phyloP scores from a whole-genome alignment of 208 protist genomes.

The Leishmania gerbilli region DNA sequence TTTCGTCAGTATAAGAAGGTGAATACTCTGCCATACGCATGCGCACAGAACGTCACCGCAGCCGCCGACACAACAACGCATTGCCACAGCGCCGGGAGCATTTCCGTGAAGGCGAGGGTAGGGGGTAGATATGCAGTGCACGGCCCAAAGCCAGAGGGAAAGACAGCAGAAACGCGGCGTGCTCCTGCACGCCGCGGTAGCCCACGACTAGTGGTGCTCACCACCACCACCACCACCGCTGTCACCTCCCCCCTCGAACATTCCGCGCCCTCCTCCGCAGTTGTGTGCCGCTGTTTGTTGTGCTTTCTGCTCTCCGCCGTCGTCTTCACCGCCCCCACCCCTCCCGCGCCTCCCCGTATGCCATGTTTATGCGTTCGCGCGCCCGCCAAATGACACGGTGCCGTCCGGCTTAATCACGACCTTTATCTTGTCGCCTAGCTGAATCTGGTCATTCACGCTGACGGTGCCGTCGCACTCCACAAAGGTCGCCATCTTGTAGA shows the following conservation, averaged over 20 bases:
- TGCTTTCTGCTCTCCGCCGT: background rate
- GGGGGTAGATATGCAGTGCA: background rate
- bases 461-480: slow-evolving; percentile 86
- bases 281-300: background rate
- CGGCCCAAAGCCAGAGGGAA: slow-evolving; percentile 1
- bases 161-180: background rate
- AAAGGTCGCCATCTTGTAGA: slow-evolving; percentile 88
- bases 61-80: background rate
- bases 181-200: background rate
- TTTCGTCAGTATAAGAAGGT: background rate
- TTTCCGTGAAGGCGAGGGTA: background rate
- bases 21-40: background rate
- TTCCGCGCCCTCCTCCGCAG: background rate
- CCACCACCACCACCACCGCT: background rate
- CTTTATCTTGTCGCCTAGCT: slow-evolving; percentile 87
- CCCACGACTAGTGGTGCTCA: background rate
- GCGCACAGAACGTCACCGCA: background rate
- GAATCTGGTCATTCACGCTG: slow-evolving; percentile 86
- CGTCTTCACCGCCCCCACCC: background rate
- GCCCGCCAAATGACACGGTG: slow-evolving; percentile 83
- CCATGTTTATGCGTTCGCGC: slow-evolving; percentile 39
- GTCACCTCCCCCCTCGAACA: background rate
- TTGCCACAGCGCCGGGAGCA: background rate
- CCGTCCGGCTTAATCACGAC: slow-evolving; percentile 86
- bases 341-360: background rate